phyloP scores from a whole-genome alignment of 257 asterid genomes.

The Paulownia fortunei region DNA sequence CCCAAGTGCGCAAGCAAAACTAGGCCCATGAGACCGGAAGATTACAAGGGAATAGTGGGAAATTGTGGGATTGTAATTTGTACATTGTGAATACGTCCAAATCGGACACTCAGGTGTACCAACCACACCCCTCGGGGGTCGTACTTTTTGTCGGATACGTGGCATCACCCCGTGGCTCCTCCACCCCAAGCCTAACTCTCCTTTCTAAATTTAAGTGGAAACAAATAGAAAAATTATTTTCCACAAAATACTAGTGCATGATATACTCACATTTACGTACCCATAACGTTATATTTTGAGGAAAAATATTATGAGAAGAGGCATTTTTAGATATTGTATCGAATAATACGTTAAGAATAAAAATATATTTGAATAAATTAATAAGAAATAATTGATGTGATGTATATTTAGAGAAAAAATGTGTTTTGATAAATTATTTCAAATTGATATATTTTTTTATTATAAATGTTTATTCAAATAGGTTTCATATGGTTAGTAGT shows the following conservation, averaged over 20 bases:
- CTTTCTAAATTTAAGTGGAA: not conserved
- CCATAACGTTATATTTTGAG: no score
- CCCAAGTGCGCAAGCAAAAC: not conserved
- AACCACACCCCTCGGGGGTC: not conserved
- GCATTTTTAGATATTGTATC: no score
- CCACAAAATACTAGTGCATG: not conserved
- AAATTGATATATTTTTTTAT: no score
- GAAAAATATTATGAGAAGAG: no score
- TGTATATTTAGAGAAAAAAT: no score
- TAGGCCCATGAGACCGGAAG: not conserved
- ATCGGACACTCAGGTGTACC: conserved; percentile 27
- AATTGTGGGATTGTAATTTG: not conserved
- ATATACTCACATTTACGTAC: no score
- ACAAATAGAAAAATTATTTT: not conserved
- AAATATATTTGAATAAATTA: no score
- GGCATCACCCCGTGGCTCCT: conserved; percentile 38
- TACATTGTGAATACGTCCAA: conserved; percentile 29
- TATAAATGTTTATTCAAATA: no score
- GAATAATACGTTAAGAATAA: no score
- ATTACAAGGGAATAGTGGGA: not conserved
- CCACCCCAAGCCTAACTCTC: not conserved
- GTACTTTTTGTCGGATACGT: conserved; percentile 32
- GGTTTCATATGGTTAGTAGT: no score
- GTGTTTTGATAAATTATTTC: no score
- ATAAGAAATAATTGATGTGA: no score